Evolutionary conservation across 2,329 filamentous ascomycete species (phyloP), one percentile per base, ranked within the genome.

Genomic region (Diaporthe vexans): DNA sequence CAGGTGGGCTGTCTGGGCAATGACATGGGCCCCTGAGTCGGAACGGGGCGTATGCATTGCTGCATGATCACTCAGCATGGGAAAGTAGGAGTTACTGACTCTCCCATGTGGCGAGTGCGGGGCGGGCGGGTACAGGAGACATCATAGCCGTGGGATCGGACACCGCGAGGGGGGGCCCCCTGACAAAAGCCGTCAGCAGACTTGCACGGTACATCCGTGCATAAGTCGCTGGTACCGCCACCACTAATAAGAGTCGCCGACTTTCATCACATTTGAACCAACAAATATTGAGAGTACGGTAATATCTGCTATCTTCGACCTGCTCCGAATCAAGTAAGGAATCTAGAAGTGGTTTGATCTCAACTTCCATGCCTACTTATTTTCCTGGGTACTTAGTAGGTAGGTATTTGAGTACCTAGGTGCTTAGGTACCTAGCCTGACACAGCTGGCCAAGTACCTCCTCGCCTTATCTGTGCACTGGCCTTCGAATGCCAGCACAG

Each of bases 121-220:
- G 70, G 70, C 51, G 9, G 17, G 70, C 70, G 70, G 70, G 70
- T 72, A 72, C 46, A 33, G 10, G 51, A 63, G 57, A 72, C 70
- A 43, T 72, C 57, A 19, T 68, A 15, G 33, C 63, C 40, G 40
- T 26, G 21, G 63, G 54, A 68, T 54, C 51, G 37, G 63, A 54
- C 33, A 11, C 1, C 6, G 46, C 33, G 63, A 24, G 24, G 21
- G 46, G 35, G 26, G 13, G n/a, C 5, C 48, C 48, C 48, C 48
- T 52, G 48, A 52, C 11, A 3, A 52, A 52, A 9, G 48, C 3
- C n/a, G 48, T 52, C 48, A 52, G 48, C 48, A 52, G 48, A 7
- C 40, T 43, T 43, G 15, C n/a, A n/a, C 46, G 21, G 46, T 24
- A 24, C n/a, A 48, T 21, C 46, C 46, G 46, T n/a, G 9, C 46